Evolutionary conservation across 306 rosid species (phyloP).

Genomic region (Lathyrus oleraceus): DNA sequence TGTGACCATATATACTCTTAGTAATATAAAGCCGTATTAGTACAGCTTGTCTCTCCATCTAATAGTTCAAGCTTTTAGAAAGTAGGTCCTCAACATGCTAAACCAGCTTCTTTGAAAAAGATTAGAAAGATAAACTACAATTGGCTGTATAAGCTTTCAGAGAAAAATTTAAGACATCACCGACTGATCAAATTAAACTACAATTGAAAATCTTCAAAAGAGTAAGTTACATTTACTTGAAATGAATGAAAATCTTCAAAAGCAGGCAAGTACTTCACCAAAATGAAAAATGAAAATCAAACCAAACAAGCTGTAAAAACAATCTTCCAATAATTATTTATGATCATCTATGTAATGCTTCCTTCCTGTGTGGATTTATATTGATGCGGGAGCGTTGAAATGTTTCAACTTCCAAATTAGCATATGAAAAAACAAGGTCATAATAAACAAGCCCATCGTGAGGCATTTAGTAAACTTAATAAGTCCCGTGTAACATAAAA

Average conservation of each 20-base stretch:
- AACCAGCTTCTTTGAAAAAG: neutral
- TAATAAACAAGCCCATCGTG: conserved; percentile 3
- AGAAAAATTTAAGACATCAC: conserved; percentile 18
- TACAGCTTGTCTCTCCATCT: conserved; percentile 18
- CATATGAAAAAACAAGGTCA: conserved; percentile 3
- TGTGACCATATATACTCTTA: neutral
- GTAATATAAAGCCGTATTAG: conserved; percentile 16
- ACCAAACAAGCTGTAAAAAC: neutral
- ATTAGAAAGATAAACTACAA: conserved; percentile 11
- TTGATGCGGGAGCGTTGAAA: conserved; percentile 15
- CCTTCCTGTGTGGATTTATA: conserved; percentile 14
- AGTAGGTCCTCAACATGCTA: conserved; percentile 4
- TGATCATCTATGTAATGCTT: conserved; percentile 15
- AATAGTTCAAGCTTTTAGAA: conserved; percentile 8
- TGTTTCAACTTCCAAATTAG: conserved; percentile 24
- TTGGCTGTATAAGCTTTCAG: too few species aligned
- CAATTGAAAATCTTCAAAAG: conserved; percentile 1
- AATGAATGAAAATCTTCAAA: neutral
- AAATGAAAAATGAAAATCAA: conserved; percentile 9
- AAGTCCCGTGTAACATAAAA: conserved; percentile 2
- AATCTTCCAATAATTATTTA: neutral
- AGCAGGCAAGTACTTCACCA: conserved; percentile 1
- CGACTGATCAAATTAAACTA: neutral
- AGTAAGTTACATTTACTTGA: neutral
- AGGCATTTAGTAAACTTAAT: conserved; percentile 8